Evolutionary conservation across 768 basidiomycete genomes (phyloP), one percentile per base, ranked within the genome.

Genomic region (Sarcomyxa edulis): DNA sequence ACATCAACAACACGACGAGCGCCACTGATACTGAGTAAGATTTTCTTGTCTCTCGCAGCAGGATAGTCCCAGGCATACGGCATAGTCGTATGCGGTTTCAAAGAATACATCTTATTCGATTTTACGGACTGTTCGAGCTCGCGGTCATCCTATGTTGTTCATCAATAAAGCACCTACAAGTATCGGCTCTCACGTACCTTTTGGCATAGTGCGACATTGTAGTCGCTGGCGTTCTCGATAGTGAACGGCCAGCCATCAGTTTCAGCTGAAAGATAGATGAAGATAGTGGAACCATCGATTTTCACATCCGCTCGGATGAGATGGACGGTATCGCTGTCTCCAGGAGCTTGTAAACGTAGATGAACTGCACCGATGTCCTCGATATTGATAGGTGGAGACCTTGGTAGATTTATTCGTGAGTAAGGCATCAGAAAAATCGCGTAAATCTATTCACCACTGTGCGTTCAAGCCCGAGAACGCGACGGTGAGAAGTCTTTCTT

Each of bases 31-130:
- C 58, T 56, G 15, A 99, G 65, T 24, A 78, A 57, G 18, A 99
- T 66, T 46, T 78, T 81, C 62, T 95, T 98, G 48, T 85, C 81
- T 32, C 68, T 67, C 1, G 82, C 81, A 3, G 92, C 87, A 6
- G 96, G 96, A 43, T 72, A 78, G 53, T 99, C 96, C 95, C 95
- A 99, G 4, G 93, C 86, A 55, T 97, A 99, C 22, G 75, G 64
- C 31, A 73, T 56, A 11, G 64, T 69, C 3, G 74, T 64, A 26
- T 72, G 76, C 7, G 78, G 69, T 5, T 61, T 52, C 3, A 94
- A 56, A n/a, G 62, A 66, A 58, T 93, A 92, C 9, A 48, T 50
- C 18, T 64, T 61, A 30, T 59, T 49, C 25, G 71, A 51, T 51
- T 74, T 74, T 24, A 56, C 54, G n/a, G 58, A 45, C 11, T 48